phyloP scores from a whole-genome alignment of 1,284 basidiomycete genomes.

The Pisolithus thermaeus region DNA sequence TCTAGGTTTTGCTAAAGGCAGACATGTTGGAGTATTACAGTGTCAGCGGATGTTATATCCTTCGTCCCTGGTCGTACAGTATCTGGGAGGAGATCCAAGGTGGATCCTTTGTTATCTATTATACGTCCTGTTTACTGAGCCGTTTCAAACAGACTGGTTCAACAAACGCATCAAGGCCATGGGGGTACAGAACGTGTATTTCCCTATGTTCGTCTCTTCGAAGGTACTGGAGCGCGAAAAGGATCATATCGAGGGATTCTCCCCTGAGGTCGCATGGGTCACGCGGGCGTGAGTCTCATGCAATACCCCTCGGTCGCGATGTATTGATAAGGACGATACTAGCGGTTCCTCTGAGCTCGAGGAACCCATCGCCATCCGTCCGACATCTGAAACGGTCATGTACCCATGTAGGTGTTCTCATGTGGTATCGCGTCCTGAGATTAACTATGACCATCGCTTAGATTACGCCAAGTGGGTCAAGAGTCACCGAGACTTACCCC shows the following conservation, averaged over 20 bases:
- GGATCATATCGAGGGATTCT: conserved; percentile 99
- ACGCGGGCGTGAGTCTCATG: conserved; percentile 75
- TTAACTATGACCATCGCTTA: conserved; percentile 16
- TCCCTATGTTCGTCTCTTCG: conserved; percentile 97
- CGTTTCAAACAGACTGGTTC: conserved; percentile 69
- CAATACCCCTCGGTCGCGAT: neutral
- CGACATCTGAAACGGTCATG: conserved; percentile 98
- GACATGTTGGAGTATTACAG: conserved; percentile 99
- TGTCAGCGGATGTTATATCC: conserved; percentile 97
- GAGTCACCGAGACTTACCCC: conserved; percentile 92
- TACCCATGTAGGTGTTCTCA: conserved; percentile 71
- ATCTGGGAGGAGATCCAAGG: conserved; percentile 97
- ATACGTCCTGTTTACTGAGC: conserved; percentile 11
- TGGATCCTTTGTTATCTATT: conserved; percentile 43
- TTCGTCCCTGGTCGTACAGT: conserved; percentile 95
- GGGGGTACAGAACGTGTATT: conserved; percentile 96
- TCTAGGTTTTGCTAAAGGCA: conserved; percentile 91
- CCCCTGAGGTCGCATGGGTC: conserved; percentile 99
- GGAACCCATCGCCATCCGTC: conserved; percentile 96
- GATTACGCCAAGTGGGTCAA: conserved; percentile 99
- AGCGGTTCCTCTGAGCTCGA: conserved; percentile 92
- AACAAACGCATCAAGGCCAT: conserved; percentile 89
- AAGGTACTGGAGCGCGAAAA: conserved; percentile 96
- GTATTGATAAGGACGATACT: neutral
- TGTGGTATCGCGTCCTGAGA: neutral